phyloP scores from a whole-genome alignment of 23 red algal genomes.

The Gracilaria domingensis region DNA sequence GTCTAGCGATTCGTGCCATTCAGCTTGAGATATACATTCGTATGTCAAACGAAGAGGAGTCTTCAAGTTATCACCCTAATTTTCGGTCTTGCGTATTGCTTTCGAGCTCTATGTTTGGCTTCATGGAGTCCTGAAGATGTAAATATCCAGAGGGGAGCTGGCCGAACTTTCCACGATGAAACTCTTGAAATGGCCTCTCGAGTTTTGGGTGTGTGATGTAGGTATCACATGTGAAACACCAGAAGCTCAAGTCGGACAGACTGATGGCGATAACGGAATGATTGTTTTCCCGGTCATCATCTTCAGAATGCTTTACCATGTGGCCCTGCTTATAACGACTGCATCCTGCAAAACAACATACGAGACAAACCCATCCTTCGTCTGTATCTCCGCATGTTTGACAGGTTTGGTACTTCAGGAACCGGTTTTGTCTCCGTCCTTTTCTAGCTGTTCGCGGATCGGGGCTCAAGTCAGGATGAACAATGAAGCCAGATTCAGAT shows the following conservation, averaged over 20 bases:
- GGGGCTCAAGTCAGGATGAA: conserved; percentile 8
- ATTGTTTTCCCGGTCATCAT: background rate
- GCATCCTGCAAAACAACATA: conserved; percentile 50
- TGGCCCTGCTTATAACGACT: conserved; percentile 55
- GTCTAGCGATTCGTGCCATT: too few species aligned
- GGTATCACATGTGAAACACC: conserved; percentile 64
- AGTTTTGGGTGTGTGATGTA: conserved; percentile 68
- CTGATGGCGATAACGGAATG: conserved; percentile 42
- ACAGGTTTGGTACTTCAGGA: conserved; percentile 32
- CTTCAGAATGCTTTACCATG: conserved; percentile 49
- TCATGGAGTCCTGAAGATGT: background rate
- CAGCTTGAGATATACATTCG: too few species aligned
- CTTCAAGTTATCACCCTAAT: background rate
- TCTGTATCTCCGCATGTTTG: conserved; percentile 55
- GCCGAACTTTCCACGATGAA: conserved; percentile 68
- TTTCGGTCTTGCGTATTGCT: background rate
- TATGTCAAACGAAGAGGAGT: too few species aligned
- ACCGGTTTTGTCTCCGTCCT: conserved; percentile 22
- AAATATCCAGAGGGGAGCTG: conserved; percentile 10
- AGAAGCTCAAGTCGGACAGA: conserved; percentile 55
- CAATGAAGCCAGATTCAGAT: conserved; percentile 13
- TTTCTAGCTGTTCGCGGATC: conserved; percentile 22
- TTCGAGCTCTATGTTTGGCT: background rate
- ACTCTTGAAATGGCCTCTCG: conserved; percentile 42
- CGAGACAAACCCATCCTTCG: conserved; percentile 61